phyloP scores from a whole-genome alignment of 2,329 filamentous ascomycete genomes.

The Aureobasidium mangrovei region DNA sequence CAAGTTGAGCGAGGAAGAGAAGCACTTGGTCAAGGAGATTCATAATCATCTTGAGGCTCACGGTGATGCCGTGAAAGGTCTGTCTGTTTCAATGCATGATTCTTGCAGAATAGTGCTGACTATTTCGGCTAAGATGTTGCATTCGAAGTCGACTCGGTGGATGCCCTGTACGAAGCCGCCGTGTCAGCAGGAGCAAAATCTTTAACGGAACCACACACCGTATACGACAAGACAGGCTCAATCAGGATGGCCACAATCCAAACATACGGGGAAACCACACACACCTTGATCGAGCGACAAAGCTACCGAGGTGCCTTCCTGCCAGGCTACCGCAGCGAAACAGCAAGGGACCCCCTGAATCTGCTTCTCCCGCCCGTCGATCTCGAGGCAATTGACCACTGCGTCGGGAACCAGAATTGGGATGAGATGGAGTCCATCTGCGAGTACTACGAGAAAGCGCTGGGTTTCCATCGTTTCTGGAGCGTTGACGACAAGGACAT shows the following conservation, averaged over 20 bases:
- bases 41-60: conserved; percentile 77
- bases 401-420: conserved; percentile 96
- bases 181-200: conserved; percentile 55
- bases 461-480: conserved; percentile 96
- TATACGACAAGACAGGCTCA: conserved; percentile 53
- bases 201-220: conserved; percentile 51
- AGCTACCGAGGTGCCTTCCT: conserved; percentile 70
- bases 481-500: conserved; percentile 89
- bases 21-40: conserved; percentile 60
- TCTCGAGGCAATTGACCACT: conserved; percentile 81
- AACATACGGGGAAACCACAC: conserved; percentile 92
- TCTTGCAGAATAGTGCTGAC: not conserved
- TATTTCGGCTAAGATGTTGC: conserved; percentile 57
- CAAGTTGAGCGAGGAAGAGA: conserved; percentile 45
- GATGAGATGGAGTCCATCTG: conserved; percentile 66
- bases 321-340: conserved; percentile 63
- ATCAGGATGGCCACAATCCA: conserved; percentile 71
- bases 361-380: conserved; percentile 53
- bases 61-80: conserved; percentile 76
- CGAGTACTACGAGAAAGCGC: conserved; percentile 72
- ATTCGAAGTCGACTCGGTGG: conserved; percentile 86
- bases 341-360: conserved; percentile 37
- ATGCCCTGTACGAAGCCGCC: conserved; percentile 67
- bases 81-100: not conserved
- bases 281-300: conserved; percentile 72